phyloP scores from a whole-genome alignment of 2,329 filamentous ascomycete genomes.

The Westerdykella aurantiaca region DNA sequence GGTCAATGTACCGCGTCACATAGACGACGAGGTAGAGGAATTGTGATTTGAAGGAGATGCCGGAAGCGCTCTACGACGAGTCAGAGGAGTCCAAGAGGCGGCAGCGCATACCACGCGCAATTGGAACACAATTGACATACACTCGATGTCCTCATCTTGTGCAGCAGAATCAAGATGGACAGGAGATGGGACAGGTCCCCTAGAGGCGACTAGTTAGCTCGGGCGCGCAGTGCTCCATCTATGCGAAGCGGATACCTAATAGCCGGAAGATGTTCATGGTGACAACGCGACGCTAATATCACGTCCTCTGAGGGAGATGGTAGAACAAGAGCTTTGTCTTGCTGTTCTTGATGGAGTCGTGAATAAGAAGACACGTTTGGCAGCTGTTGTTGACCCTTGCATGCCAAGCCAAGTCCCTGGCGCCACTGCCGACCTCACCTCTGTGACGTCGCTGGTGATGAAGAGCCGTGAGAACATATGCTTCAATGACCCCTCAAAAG shows the following conservation, averaged over 20 bases:
- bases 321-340: background rate
- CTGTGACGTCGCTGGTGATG: background rate
- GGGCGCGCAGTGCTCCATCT: background rate
- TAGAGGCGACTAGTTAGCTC: conserved; percentile 38
- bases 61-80: conserved; percentile 72
- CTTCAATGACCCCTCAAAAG: no score
- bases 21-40: conserved; percentile 92
- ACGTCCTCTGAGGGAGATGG: background rate
- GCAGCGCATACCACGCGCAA: background rate
- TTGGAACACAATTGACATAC: conserved; percentile 48
- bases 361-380: conserved; percentile 36
- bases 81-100: conserved; percentile 10
- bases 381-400: conserved; percentile 22
- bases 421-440: conserved; percentile 6
- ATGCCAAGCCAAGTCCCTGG: conserved; percentile 22
- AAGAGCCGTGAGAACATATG: no score
- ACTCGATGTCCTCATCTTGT: conserved; percentile 88
- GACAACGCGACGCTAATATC: conserved; percentile 11
- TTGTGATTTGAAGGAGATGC: conserved; percentile 98
- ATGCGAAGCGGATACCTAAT: conserved; percentile 47
- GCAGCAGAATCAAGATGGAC: conserved; percentile 89
- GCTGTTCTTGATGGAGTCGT: background rate
- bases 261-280: conserved; percentile 67
- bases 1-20: conserved; percentile 82
- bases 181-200: conserved; percentile 92